Base-by-base conservation (phyloP, 345 rosid species). In the Pseudoturritis turrita region DNA sequence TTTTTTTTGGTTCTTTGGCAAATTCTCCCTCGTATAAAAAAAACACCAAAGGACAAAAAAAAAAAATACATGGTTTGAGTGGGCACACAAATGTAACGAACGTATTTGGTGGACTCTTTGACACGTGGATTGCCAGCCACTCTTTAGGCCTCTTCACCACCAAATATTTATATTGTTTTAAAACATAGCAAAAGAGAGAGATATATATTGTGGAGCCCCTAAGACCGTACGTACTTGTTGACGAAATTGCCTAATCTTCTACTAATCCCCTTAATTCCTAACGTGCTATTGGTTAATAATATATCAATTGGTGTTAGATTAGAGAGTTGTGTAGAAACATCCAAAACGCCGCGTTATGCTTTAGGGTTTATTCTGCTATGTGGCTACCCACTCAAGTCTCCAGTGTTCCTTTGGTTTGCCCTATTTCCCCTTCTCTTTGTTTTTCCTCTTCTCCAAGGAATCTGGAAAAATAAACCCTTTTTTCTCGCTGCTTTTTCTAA, bases 361-460 rank as follows among this genome's bases (percentile, higher is more conserved):
- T 18, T 33, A 63, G 67, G 71, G 53, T 56, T 70, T 61, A 14
- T 35, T 76, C 44, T 26, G 46, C 25, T 76, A 71, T 19, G 55
- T 56, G 75, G 75, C 41, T 5, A 49, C 67, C 71, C 79, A 76
- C 79, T 62, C 8, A 69, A 68, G 74, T 68, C 65, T 69, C 55
- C 33, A 62, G 71, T 76, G 74, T 28, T 46, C 70, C 28, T 66
- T 14, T 58, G 23, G 59, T 53, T 62, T 62, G 61, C 75, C 67
- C 70, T 62, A 54, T 55, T 69, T 52, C 18, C 35, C 9, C 39
- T 15, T 41, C 12, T 45, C 61, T 37, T 66, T n/a, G 33, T 36
- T 25, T 59, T 59, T 49, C 71, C 79, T 70, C 71, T 55, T 70
- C 72, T 41, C 80, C 80, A 63, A 76, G 80, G 71, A 76, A 76